Evolutionary conservation across 129 eudicot species (phyloP).

Genomic region (Centaurea solstitialis): DNA sequence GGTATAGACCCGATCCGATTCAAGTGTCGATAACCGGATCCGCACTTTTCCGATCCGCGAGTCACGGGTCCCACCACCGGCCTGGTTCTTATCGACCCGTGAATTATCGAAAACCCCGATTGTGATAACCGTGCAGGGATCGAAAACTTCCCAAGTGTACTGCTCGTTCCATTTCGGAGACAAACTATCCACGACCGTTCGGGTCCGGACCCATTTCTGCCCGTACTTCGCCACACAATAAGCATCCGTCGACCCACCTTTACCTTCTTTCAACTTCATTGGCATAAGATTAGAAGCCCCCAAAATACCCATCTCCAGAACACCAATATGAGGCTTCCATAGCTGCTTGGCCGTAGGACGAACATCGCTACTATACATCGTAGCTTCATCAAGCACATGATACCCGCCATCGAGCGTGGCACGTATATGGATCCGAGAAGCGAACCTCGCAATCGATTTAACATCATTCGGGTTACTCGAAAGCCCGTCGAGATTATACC

Average conservation of each 20-base stretch:
- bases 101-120: conserved; percentile 90
- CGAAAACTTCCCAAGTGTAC: conserved; percentile 98
- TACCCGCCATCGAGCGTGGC: conserved; percentile 88
- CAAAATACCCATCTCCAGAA: conserved; percentile 87
- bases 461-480: conserved; percentile 42
- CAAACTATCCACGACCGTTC: conserved; percentile 84
- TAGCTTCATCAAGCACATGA: conserved; percentile 97
- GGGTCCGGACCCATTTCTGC: conserved; percentile 91
- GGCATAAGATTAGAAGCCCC: conserved; percentile 97
- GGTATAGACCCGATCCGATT: conserved; percentile 82
- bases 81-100: conserved; percentile 59
- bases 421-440: conserved; percentile 78
- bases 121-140: conserved; percentile 95
- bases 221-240: conserved; percentile 95
- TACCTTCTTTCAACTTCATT: conserved; percentile 85
- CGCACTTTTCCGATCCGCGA: conserved; percentile 83
- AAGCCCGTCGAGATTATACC: conserved; percentile 81
- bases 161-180: conserved; percentile 97
- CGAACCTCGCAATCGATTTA: conserved; percentile 62
- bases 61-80: conserved; percentile 45
- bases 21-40: conserved; percentile 82
- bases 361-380: conserved; percentile 92
- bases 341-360: conserved; percentile 89
- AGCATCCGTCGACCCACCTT: conserved; percentile 80
- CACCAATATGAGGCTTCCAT: conserved; percentile 95